A percentile compares a stretch with the other conserved stretches of the same genome.
Evolutionary conservation across 345 rosid genomes (phyloP).

Genomic region (Salix arbutifolia): DNA sequence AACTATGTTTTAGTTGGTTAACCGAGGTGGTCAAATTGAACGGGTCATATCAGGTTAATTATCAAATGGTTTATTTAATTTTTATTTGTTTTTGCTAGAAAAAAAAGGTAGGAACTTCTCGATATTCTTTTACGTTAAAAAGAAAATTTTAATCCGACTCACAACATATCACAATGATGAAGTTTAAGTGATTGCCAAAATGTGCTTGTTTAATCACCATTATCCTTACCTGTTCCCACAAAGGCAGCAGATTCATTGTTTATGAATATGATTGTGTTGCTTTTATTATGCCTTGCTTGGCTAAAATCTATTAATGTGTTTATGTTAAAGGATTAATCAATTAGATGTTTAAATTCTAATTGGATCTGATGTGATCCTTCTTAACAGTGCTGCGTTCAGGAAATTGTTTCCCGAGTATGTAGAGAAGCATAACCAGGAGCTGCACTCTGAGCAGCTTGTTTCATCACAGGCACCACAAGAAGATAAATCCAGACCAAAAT

Average conservation of each 20-base stretch:
- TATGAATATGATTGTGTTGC: background rate
- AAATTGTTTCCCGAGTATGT: conserved; percentile 92
- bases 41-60: too few relatives aligned
- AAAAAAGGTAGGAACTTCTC: too few relatives aligned
- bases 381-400: conserved; percentile 71
- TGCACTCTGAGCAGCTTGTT: conserved; percentile 41
- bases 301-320: background rate
- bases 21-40: too few relatives aligned
- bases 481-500: conserved; percentile 24
- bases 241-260: background rate
- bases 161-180: too few relatives aligned
- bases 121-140: too few relatives aligned
- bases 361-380: conserved; percentile 2
- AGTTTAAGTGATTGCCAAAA: background rate
- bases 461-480: conserved; percentile 39
- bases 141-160: too few relatives aligned
- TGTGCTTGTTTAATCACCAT: background rate
- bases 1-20: too few relatives aligned
- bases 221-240: background rate
- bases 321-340: background rate
- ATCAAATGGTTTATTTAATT: too few relatives aligned
- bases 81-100: too few relatives aligned
- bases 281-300: background rate
- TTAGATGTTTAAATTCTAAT: background rate
- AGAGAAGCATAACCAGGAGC: conserved; percentile 69